Base-by-base conservation (phyloP, 805 yeast species). In the Sugiyamaella valdiviana region DNA sequence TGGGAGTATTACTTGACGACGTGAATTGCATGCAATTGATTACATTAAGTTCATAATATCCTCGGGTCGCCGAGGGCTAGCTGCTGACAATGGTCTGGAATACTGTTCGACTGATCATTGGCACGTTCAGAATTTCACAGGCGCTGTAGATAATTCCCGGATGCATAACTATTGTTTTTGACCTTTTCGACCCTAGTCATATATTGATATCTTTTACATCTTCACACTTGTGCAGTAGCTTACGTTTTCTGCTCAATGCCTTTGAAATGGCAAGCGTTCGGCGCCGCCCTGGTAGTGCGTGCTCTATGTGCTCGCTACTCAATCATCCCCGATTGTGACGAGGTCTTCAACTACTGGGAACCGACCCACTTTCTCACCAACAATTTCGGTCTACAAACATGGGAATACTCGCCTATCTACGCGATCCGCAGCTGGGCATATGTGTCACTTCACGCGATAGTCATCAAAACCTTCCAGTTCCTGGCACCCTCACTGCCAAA, bases 381-480 rank as follows among this genome's bases (percentile, higher is more conserved):
- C 55, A 84, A 83, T 2, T 87, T 88, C 63, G 98, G 97, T 1
- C 85, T 89, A 57, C 89, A 89, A 64, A 90, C 97, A 0, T 90
- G 97, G 97, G 97, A 90, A 62, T 91, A 90, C 63, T 86, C 96
- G 0, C 96, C 97, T 0, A 84, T 76, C 46, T 87, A 78, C 59
- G 87, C 95, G 15, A 86, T 90, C 47, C 69, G 98, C 55, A 86
- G 96, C 1, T 91, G 93, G 80, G 75, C 85, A 1, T 89, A 84
- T 57, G 67, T 90, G 22, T 52, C 80, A 5, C 85, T 64, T 6
- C 72, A 70, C 46, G 70, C 67, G 2, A 29, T 51, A 14, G 51
- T 60, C 4, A 52, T 66, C 19, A 50, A 52, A 29, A 41, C 48
- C 1, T 51, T 55, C 19, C 48, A 50, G 42, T 5, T 24, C n/a